Evolutionary conservation across 2,329 filamentous ascomycete species (phyloP).

Genomic region (Zymoseptoria ardabiliae): DNA sequence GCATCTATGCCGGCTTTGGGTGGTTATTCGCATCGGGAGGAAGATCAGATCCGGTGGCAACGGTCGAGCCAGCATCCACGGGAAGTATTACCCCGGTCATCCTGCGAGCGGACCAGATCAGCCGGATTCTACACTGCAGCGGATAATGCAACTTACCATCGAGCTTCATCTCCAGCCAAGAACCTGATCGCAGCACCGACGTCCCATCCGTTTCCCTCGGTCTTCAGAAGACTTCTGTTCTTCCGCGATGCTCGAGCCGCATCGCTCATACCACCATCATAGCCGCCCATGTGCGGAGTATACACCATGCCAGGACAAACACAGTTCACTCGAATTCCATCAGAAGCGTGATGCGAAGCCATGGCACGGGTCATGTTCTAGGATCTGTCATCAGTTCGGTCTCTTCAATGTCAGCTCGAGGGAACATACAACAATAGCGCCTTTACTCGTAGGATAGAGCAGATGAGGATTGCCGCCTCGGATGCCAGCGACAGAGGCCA

Average conservation of each 20-base stretch:
- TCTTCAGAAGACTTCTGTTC: conserved; percentile 45
- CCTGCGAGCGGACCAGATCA: conserved; percentile 5
- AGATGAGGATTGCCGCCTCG: conserved; percentile 48
- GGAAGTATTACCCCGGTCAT: conserved; percentile 39
- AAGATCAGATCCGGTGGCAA: conserved; percentile 36
- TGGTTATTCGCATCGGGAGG: conserved; percentile 19
- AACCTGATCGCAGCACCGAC: conserved; percentile 45
- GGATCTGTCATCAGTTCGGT: neutral
- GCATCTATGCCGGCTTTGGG: neutral
- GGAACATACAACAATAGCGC: conserved; percentile 40
- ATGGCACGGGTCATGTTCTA: conserved; percentile 50
- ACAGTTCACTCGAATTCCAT: conserved; percentile 49
- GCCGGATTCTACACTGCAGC: conserved; percentile 12
- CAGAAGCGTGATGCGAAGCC: conserved; percentile 46
- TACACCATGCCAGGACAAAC: conserved; percentile 50
- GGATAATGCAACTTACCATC: conserved; percentile 36
- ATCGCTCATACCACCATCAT: conserved; percentile 43
- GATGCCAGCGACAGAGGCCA: conserved; percentile 55
- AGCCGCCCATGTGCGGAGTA: conserved; percentile 46
- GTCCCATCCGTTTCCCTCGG: conserved; percentile 50
- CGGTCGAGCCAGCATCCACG: conserved; percentile 43
- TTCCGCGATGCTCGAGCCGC: conserved; percentile 43
- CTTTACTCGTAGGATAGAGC: conserved; percentile 48
- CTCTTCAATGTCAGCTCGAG: neutral
- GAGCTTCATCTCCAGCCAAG: conserved; percentile 45